Conservation (phyloP, 352 stramenopile genomes). For the Pythium vanterpoolii region DNA sequence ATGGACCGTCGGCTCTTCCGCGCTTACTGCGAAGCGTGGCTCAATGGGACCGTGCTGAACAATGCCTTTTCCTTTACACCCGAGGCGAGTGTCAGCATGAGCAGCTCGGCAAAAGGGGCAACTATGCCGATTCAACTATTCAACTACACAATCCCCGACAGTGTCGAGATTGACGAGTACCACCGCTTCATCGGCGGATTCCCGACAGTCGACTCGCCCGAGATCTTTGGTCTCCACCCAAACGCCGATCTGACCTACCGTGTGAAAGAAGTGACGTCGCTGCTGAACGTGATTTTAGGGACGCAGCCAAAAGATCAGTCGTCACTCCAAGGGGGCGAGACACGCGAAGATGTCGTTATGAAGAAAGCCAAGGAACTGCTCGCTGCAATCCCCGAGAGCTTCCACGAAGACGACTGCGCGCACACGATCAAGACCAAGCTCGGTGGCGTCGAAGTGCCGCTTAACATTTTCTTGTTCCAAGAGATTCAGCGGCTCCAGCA, state of each 20-base stretch:
- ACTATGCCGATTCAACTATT: slow-evolving; percentile 27
- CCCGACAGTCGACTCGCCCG: slow-evolving; percentile 70
- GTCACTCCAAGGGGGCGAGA: slow-evolving; percentile 30
- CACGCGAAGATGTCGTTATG: slow-evolving; percentile 57
- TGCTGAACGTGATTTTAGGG: slow-evolving; percentile 61
- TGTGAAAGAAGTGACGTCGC: slow-evolving; percentile 65
- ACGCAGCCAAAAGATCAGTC: slow-evolving; percentile 63
- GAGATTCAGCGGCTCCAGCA: slow-evolving; percentile 63
- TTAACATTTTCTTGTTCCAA: slow-evolving; percentile 80
- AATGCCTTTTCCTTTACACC: slow-evolving; percentile 71
- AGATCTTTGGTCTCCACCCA: slow-evolving; percentile 78
- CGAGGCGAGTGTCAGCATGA: slow-evolving; percentile 33
- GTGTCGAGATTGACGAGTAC: slow-evolving; percentile 51
- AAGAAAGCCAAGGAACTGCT: slow-evolving; percentile 58
- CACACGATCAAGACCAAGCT: slow-evolving; percentile 46
- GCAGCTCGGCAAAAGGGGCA: slow-evolving; percentile 9
- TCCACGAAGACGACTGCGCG: slow-evolving; percentile 42
- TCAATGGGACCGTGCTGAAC: slow-evolving; percentile 56
- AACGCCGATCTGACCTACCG: slow-evolving; percentile 79
- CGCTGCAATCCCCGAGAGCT: slow-evolving; percentile 39
- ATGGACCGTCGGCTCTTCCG: slow-evolving; percentile 73
- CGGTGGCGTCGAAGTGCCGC: slow-evolving; percentile 59
- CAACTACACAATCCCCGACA: slow-evolving; percentile 50
- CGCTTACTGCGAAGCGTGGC: slow-evolving; percentile 70
- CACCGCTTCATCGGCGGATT: slow-evolving; percentile 59